phyloP scores from a whole-genome alignment of 73 alveolate genomes.

The Breviolum minutum region DNA sequence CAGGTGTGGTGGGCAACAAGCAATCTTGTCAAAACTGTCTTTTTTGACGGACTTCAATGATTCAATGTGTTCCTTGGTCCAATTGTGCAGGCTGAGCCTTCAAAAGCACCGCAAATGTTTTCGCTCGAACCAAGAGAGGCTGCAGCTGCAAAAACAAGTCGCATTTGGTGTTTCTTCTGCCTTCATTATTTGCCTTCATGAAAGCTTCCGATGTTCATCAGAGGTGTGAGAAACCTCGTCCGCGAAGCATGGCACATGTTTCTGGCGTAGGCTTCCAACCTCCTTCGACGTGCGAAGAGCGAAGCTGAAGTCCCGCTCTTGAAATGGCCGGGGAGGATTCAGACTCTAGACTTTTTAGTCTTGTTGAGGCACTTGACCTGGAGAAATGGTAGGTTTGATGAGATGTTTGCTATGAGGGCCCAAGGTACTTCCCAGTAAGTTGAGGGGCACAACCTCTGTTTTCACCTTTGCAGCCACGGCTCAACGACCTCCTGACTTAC shows the following conservation, averaged over 20 bases:
- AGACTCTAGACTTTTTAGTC: no score
- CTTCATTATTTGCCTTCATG: not conserved
- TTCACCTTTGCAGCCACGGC: no score
- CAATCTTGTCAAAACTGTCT: not conserved
- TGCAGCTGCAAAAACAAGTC: not conserved
- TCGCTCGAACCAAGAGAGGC: slow-evolving; percentile 72
- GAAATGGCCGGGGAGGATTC: not conserved
- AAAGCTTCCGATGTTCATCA: not conserved
- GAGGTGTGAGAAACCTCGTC: not conserved
- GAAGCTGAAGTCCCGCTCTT: slow-evolving; percentile 30
- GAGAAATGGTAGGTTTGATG: no score
- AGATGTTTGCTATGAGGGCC: no score
- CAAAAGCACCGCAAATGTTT: slow-evolving; percentile 49
- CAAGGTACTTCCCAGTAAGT: no score
- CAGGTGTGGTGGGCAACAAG: not conserved
- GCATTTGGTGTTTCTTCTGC: no score
- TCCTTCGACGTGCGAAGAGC: slow-evolving; percentile 55
- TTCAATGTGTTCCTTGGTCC: not conserved
- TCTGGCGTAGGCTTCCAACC: slow-evolving; percentile 33
- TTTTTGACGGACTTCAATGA: not conserved
- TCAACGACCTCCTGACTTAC: no score
- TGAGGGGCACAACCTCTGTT: no score
- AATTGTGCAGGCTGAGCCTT: slow-evolving; percentile 15
- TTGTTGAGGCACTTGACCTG: no score
- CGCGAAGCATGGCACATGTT: not conserved